Percentiles rank a stretch among this genome's conserved stretches.
These are phyloP conservation scores for Periconia sp. DNA, from an alignment of 2,329 filamentous ascomycete species.

Conservation along the genomic window DNA sequence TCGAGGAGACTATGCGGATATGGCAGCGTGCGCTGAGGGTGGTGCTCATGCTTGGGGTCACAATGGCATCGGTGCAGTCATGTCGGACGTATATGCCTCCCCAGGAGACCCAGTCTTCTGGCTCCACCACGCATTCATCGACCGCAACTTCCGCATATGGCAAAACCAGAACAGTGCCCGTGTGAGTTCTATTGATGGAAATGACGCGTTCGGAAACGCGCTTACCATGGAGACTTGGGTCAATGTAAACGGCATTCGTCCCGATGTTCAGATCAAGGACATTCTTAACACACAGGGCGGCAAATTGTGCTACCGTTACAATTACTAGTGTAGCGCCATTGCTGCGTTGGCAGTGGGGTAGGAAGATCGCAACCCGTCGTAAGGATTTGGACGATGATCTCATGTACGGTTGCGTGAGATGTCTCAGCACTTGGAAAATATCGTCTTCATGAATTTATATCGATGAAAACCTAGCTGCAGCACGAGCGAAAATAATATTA, in stretches of 20 bases:
- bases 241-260: constrained; percentile 34
- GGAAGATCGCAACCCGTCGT: too few species aligned
- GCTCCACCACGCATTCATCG: constrained; percentile 58
- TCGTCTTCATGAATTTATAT: too few species aligned
- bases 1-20: constrained; percentile 30
- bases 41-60: constrained; percentile 44
- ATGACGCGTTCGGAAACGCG: constrained; percentile 29
- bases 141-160: constrained; percentile 60
- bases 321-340: too few species aligned
- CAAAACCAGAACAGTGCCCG: constrained; percentile 44
- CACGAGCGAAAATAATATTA: too few species aligned
- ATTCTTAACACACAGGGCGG: constrained; percentile 33
- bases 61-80: constrained; percentile 44
- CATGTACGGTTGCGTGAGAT: too few species aligned
- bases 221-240: constrained; percentile 35
- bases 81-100: constrained; percentile 40
- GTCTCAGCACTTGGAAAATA: too few species aligned
- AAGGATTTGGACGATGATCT: too few species aligned
- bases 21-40: constrained; percentile 36
- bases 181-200: constrained; percentile 47
- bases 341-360: too few species aligned
- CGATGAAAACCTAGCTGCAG: too few species aligned
- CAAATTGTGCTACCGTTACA: constrained; percentile 43
- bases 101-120: constrained; percentile 52
- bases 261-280: constrained; percentile 34